Conservation (phyloP, 345 rosid species). For the Durio zibethinus region DNA sequence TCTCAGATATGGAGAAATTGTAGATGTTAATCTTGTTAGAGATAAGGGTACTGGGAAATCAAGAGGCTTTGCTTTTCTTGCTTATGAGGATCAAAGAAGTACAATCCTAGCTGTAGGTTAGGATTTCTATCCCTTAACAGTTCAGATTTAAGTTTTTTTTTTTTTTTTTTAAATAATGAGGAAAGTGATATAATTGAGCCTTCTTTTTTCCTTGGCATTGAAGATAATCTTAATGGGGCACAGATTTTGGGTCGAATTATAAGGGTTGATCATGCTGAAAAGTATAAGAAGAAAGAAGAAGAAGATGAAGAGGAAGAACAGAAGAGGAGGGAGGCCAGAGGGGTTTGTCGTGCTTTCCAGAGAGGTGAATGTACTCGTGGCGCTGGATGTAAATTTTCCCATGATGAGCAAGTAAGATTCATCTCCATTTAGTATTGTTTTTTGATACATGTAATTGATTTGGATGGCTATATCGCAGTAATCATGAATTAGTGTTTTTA, state of each 20-base stretch:
- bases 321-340: constrained; percentile 81
- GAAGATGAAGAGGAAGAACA: constrained; percentile 72
- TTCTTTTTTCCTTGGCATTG: constrained; percentile 8
- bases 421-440: not conserved
- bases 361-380: constrained; percentile 90
- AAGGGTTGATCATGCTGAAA: constrained; percentile 68
- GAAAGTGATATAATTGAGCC: not conserved
- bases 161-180: not conserved
- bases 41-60: constrained; percentile 94
- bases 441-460: not conserved
- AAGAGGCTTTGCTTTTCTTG: constrained; percentile 82
- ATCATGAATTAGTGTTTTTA: not conserved
- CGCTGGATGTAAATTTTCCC: constrained; percentile 84
- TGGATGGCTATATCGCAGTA: not conserved
- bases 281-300: constrained; percentile 76
- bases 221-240: constrained; percentile 89
- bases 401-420: constrained; percentile 66
- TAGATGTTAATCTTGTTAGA: constrained; percentile 84
- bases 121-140: constrained; percentile 23
- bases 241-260: constrained; percentile 63
- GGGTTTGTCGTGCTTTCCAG: constrained; percentile 90
- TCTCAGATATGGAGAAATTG: constrained; percentile 78
- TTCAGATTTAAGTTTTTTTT: not conserved
- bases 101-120: constrained; percentile 88
- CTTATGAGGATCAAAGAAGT: constrained; percentile 94